Base-by-base conservation (phyloP, 2,329 filamentous ascomycete genomes). In the Aphanocladium album region DNA sequence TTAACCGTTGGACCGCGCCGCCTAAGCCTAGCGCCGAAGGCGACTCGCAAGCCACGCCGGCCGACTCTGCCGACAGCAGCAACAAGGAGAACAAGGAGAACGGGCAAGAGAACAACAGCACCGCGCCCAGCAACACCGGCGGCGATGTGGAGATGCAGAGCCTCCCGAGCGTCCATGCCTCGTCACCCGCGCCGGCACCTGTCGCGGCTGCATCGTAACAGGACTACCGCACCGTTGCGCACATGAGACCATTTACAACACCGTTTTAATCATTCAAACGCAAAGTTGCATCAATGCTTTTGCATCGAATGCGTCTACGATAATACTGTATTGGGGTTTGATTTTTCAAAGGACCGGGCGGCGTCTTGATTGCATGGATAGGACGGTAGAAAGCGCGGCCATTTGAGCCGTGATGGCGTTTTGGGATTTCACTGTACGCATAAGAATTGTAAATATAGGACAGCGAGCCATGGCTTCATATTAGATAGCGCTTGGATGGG, bases 1-100 rank as follows among this genome's bases (percentile, higher is more conserved):
- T 96, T 51, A 83, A 87, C 21, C 87, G 90, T 60, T 98, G 93
- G 92, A 87, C 86, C 57, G 89, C 91, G 37, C 89, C 89, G 35
- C 77, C 81, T n/a, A 85, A 83, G 72, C 75, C 80, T 27, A 71
- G 73, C 25, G 76, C 76, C 6, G 77, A 82, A 54, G 77, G 79
- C 2, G 70, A 73, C 25, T 71, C 77, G 0, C 80, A 81, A 52
- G 79, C 79, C 14, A 80, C 79, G 17, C 72, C 76, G 11, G 73
- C 74, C 2, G 74, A 74, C 2, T 82, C 81, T 5, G 77, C 75
- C 49, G 78, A 80, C 62, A 73, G 79, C 68, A 86, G 83, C 75
- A 83, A 80, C 68, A 86, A 90, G 71, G 83, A 88, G 71, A 85
- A 86, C 70, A 83, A 85, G 68, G 84, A 84, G 65, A 88, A 89